Conservation (phyloP, 2,329 filamentous ascomycete species). For the Scytalidium lignicola region DNA sequence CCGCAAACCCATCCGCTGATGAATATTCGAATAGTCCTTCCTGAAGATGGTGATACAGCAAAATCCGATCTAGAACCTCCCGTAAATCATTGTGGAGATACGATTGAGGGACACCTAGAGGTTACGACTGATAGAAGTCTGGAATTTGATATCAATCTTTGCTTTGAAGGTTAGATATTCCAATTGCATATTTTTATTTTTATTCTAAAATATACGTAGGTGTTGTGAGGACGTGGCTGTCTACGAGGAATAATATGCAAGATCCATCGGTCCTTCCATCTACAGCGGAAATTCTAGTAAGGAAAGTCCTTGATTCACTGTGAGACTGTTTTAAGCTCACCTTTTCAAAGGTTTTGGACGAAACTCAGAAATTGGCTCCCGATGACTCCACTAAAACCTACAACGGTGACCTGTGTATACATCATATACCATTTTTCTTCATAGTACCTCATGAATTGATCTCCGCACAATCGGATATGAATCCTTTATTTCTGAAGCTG, state of each 20-base stretch:
- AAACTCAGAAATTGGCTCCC: neutral
- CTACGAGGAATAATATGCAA: neutral
- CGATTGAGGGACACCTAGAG: conserved; percentile 3
- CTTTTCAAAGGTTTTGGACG: neutral
- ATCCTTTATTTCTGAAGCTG: conserved; percentile 4
- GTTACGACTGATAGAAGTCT: conserved; percentile 1
- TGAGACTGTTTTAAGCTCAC: neutral
- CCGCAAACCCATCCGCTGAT: neutral
- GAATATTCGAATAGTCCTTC: conserved; percentile 2
- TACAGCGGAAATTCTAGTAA: conserved; percentile 2
- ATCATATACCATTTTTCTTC: conserved; percentile 4
- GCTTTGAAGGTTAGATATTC: conserved; percentile 3
- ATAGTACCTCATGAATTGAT: conserved; percentile 3
- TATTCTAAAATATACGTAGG: neutral
- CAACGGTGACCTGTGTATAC: neutral
- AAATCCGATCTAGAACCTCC: neutral
- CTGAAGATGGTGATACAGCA: neutral
- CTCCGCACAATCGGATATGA: conserved; percentile 5
- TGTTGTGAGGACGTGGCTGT: conserved; percentile 5
- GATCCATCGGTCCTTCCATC: conserved; percentile 2
- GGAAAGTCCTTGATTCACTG: neutral
- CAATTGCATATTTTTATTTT: neutral
- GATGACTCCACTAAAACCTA: neutral
- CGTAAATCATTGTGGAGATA: conserved; percentile 2
- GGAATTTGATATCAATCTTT: conserved; percentile 1